These are phyloP conservation scores for Lepidium campestre DNA, from an alignment of 441 rosid species.

Conservation along the genomic window DNA sequence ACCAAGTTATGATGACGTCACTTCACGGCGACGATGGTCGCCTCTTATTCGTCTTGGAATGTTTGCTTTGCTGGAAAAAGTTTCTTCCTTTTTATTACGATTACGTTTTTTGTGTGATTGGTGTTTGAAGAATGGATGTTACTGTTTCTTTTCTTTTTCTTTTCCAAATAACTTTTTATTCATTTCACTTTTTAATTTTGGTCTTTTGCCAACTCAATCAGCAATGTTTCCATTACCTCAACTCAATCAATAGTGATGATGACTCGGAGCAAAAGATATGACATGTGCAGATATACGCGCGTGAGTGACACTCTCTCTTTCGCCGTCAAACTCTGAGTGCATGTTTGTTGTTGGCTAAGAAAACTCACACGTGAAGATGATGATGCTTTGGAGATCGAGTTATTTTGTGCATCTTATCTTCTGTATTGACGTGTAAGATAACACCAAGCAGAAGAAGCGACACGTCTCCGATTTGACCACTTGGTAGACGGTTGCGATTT, in stretches of 20 bases:
- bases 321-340: not conserved
- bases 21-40: conserved; percentile 30
- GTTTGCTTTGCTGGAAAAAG: not conserved
- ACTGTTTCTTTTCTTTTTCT: conserved; percentile 2
- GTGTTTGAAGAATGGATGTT: conserved; percentile 15
- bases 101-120: conserved; percentile 18
- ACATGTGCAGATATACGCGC: conserved; percentile 15
- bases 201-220: no score
- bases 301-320: conserved; percentile 8
- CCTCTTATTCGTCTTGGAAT: conserved; percentile 9
- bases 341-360: not conserved
- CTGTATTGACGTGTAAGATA: conserved; percentile 18
- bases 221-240: no score
- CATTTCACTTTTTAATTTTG: not conserved
- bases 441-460: not conserved
- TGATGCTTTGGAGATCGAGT: not conserved
- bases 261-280: not conserved
- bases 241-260: no score
- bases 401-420: not conserved
- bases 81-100: not conserved
- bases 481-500: conserved; percentile 17
- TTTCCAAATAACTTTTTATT: not conserved
- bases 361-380: conserved; percentile 17
- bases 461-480: not conserved
- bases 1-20: conserved; percentile 19